phyloP scores from a whole-genome alignment of 2,329 filamentous ascomycete species.

The Pseudodiploospora longispora region DNA sequence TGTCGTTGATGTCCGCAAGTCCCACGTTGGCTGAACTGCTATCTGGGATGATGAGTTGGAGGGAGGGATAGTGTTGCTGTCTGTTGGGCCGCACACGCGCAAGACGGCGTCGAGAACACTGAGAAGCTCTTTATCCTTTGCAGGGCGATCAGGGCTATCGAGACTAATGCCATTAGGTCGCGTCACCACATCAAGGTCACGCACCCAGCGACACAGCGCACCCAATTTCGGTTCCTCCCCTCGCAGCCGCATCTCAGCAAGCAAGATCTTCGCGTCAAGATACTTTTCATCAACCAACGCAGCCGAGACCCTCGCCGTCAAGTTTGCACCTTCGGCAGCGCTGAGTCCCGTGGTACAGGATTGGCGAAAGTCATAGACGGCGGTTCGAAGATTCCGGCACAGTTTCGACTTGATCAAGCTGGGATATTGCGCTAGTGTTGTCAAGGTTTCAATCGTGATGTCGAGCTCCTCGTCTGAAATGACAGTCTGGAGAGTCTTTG shows the following conservation, averaged over 20 bases:
- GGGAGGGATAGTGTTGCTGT: conserved; percentile 31
- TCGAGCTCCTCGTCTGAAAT: conserved; percentile 59
- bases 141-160: conserved; percentile 26
- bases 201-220: conserved; percentile 63
- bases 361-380: conserved; percentile 61
- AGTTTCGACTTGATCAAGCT: conserved; percentile 58
- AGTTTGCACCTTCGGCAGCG: conserved; percentile 50
- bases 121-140: conserved; percentile 47
- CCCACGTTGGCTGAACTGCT: conserved; percentile 52
- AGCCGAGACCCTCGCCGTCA: conserved; percentile 58
- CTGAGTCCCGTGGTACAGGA: conserved; percentile 60
- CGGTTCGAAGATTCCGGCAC: conserved; percentile 57
- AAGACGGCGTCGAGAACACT: conserved; percentile 56
- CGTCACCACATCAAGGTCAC: conserved; percentile 61
- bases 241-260: conserved; percentile 64
- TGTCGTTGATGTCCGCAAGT: conserved; percentile 38
- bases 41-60: conserved; percentile 37
- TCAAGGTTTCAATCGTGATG: conserved; percentile 57
- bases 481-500: conserved; percentile 44
- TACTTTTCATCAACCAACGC: conserved; percentile 59
- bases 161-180: conserved; percentile 35
- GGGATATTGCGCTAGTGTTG: conserved; percentile 49
- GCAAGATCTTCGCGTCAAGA: conserved; percentile 54
- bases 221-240: conserved; percentile 58
- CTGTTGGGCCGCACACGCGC: conserved; percentile 53